Conservation (phyloP, 805 yeast genomes). For the Teunomyces tritomae region DNA sequence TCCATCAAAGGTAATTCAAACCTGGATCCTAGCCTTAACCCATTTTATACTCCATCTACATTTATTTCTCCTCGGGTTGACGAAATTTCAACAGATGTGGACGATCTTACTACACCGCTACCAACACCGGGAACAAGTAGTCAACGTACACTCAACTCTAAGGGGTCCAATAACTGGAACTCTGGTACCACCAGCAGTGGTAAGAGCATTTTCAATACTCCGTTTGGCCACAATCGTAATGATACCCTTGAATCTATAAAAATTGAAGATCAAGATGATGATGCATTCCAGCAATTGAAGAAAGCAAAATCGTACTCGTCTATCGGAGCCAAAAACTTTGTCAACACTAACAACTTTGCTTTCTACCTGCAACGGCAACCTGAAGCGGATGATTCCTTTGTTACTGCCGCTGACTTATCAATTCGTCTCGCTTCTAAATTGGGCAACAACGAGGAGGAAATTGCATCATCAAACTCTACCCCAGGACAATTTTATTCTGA, state of each 20-base stretch:
- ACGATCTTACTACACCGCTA: conserved; percentile 21
- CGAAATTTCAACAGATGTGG: conserved; percentile 16
- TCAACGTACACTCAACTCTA: neutral
- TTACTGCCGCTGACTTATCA: conserved; percentile 27
- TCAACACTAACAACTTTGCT: conserved; percentile 3
- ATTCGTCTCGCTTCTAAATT: conserved; percentile 22
- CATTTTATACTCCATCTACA: conserved; percentile 47
- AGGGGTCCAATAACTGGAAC: neutral
- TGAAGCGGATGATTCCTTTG: conserved; percentile 12
- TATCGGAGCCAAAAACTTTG: conserved; percentile 5
- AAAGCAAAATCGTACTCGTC: conserved; percentile 33
- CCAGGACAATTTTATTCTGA: conserved; percentile 14
- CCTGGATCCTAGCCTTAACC: conserved; percentile 25
- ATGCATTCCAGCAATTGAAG: conserved; percentile 40
- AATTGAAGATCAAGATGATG: conserved; percentile 41
- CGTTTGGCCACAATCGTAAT: conserved; percentile 17
- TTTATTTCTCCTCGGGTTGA: conserved; percentile 43
- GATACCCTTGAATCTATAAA: conserved; percentile 32
- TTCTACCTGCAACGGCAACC: conserved; percentile 1
- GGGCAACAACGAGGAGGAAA: conserved; percentile 4
- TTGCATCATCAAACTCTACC: conserved; percentile 10
- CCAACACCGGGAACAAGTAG: conserved; percentile 16
- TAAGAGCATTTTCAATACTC: conserved; percentile 5
- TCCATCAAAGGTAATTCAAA: conserved; percentile 6
- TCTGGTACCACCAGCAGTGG: conserved; percentile 1